phyloP scores from a whole-genome alignment of 352 stramenopile species.

The Salisapilia sapeloensis region DNA sequence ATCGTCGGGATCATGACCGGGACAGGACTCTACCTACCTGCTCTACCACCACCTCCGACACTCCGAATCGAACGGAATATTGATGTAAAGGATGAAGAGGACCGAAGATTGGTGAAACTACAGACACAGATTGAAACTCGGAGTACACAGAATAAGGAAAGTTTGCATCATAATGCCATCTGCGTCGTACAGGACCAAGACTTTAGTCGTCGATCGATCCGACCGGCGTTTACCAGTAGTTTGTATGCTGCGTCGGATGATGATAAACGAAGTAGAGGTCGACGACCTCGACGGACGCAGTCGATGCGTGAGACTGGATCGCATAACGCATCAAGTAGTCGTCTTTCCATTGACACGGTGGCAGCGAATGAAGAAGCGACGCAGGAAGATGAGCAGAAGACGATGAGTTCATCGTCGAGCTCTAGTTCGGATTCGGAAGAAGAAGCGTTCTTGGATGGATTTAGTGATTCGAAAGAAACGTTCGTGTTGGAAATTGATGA shows the following conservation, averaged over 20 bases:
- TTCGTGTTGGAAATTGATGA: conserved; percentile 87
- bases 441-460: conserved; percentile 55
- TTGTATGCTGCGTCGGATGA: too few relatives aligned
- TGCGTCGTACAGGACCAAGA: conserved; percentile 48
- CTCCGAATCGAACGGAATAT: conserved; percentile 92
- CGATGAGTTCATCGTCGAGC: conserved; percentile 47
- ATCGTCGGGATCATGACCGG: conserved; percentile 84
- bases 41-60: conserved; percentile 86
- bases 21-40: conserved; percentile 86
- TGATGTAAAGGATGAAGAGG: conserved; percentile 89
- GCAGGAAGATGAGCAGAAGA: conserved; percentile 31
- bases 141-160: conserved; percentile 69
- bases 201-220: too few relatives aligned
- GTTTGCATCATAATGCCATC: conserved; percentile 41
- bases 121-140: conserved; percentile 85
- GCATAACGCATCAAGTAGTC: too few relatives aligned
- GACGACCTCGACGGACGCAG: too few relatives aligned
- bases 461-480: conserved; percentile 70
- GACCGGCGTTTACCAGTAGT: too few relatives aligned
- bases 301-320: too few relatives aligned
- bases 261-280: too few relatives aligned
- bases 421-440: conserved; percentile 75
- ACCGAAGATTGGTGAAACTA: conserved; percentile 84
- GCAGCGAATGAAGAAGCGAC: background rate
- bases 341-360: too few relatives aligned